Evolutionary conservation across 208 protist species (phyloP).

Genomic region (Kentomonas sorsogonicus): DNA sequence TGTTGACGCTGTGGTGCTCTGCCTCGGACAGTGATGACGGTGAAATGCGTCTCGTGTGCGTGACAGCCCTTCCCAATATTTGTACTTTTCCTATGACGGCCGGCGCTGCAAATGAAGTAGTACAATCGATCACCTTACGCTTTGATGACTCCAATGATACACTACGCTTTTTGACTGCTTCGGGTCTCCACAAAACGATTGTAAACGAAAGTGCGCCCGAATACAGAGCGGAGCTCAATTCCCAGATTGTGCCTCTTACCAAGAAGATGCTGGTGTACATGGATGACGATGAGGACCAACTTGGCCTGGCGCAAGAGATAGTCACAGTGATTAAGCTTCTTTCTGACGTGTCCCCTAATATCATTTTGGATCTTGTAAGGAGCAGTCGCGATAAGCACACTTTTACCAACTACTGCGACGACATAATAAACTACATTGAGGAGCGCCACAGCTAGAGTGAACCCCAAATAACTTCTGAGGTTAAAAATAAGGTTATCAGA

Average conservation of each 20-base stretch:
- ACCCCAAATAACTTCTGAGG: no score
- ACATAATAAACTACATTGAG: no score
- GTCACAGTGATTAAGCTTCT: no score
- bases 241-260: constrained; percentile 56
- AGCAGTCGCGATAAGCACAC: no score
- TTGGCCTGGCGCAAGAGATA: no score
- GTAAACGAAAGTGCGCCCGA: constrained; percentile 15
- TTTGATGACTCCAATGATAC: constrained; percentile 81
- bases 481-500: no score
- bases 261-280: constrained; percentile 83
- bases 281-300: constrained; percentile 72
- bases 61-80: constrained; percentile 45
- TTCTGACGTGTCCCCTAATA: no score
- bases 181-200: constrained; percentile 24
- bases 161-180: constrained; percentile 42
- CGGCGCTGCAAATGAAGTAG: constrained; percentile 58
- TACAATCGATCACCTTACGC: constrained; percentile 65
- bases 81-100: constrained; percentile 40
- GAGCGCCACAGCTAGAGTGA: no score
- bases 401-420: no score
- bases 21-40: constrained; percentile 81
- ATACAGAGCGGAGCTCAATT: constrained; percentile 48
- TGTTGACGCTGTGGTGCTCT: constrained; percentile 54
- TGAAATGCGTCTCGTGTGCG: constrained; percentile 82
- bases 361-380: no score